phyloP scores from a whole-genome alignment of 306 rosid genomes.

The Mucuna pruriens region DNA sequence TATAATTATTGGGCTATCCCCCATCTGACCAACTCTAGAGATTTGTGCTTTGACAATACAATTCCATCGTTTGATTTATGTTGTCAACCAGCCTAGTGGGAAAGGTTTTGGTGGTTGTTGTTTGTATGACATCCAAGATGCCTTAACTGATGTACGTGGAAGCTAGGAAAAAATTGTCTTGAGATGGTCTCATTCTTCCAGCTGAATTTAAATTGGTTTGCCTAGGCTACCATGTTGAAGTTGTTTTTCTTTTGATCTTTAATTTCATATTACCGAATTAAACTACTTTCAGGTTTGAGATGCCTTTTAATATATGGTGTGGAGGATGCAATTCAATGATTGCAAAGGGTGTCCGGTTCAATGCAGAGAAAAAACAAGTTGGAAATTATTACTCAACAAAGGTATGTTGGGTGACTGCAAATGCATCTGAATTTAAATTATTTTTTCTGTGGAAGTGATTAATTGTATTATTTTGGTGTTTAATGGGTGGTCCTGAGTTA shows the following conservation, averaged over 20 bases:
- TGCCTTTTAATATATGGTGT: constrained; percentile 94
- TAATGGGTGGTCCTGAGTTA: neutral
- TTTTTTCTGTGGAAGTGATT: constrained; percentile 7
- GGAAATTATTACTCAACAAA: constrained; percentile 94
- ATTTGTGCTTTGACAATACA: neutral
- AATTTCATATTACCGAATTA: neutral
- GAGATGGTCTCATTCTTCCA: neutral
- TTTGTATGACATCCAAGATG: neutral
- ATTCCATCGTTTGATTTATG: neutral
- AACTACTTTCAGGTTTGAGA: constrained; percentile 76
- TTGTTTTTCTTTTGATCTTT: neutral
- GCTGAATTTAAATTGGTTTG: neutral
- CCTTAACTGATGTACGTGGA: neutral
- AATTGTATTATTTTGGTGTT: neutral
- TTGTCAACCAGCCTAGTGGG: neutral
- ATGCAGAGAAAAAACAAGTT: constrained; percentile 96
- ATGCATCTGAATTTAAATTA: neutral
- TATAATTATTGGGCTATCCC: neutral
- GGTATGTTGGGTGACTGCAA: constrained; percentile 50
- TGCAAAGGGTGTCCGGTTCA: constrained; percentile 95
- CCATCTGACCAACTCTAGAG: neutral
- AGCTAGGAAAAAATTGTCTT: neutral
- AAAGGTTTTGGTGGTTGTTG: neutral
- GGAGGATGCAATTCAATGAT: constrained; percentile 99
- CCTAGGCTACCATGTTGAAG: neutral